Percentiles rank a stretch among this genome's conserved stretches.
phyloP scores from a whole-genome alignment of 2,329 filamentous ascomycete genomes.

The Penicillium psychrosexuale region DNA sequence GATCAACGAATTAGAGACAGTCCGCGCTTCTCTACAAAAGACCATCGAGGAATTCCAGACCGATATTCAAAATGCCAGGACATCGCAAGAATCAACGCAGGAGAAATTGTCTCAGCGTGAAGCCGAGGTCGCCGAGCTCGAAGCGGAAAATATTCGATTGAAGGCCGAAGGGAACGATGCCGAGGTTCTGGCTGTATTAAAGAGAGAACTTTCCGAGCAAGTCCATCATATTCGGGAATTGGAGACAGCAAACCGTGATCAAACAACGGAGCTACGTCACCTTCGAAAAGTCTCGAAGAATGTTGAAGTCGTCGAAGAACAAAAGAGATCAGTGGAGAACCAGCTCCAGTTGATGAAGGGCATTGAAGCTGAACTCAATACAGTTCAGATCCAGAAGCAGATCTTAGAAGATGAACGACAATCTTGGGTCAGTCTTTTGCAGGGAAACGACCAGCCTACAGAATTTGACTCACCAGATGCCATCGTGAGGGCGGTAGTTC shows the following conservation, averaged over 20 bases:
- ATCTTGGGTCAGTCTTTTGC: slow-evolving; percentile 82
- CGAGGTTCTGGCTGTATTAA: slow-evolving; percentile 80
- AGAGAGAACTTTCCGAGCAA: slow-evolving; percentile 84
- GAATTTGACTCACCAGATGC: slow-evolving; percentile 87
- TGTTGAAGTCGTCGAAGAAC: slow-evolving; percentile 92
- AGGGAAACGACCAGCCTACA: slow-evolving; percentile 61
- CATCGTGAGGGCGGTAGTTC: slow-evolving; percentile 77
- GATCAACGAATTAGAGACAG: slow-evolving; percentile 59
- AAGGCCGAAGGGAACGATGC: slow-evolving; percentile 85
- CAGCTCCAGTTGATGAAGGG: slow-evolving; percentile 72
- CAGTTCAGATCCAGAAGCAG: slow-evolving; percentile 77
- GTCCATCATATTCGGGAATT: slow-evolving; percentile 85
- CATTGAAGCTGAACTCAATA: slow-evolving; percentile 71
- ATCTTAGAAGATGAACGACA: slow-evolving; percentile 82
- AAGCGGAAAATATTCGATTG: slow-evolving; percentile 76
- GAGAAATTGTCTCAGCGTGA: slow-evolving; percentile 67
- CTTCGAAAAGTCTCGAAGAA: slow-evolving; percentile 77
- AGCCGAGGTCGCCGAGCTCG: slow-evolving; percentile 66
- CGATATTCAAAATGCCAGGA: slow-evolving; percentile 55
- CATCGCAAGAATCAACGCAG: slow-evolving; percentile 60
- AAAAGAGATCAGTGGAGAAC: slow-evolving; percentile 79
- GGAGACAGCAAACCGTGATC: slow-evolving; percentile 76
- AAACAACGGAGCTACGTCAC: slow-evolving; percentile 74
- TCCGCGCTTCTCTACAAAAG: slow-evolving; percentile 57
- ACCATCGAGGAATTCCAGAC: slow-evolving; percentile 51